Percentiles rank a stretch among this genome's conserved stretches.
Evolutionary conservation across 441 rosid genomes (phyloP).

Genomic region (Eugenia klotzschiana): DNA sequence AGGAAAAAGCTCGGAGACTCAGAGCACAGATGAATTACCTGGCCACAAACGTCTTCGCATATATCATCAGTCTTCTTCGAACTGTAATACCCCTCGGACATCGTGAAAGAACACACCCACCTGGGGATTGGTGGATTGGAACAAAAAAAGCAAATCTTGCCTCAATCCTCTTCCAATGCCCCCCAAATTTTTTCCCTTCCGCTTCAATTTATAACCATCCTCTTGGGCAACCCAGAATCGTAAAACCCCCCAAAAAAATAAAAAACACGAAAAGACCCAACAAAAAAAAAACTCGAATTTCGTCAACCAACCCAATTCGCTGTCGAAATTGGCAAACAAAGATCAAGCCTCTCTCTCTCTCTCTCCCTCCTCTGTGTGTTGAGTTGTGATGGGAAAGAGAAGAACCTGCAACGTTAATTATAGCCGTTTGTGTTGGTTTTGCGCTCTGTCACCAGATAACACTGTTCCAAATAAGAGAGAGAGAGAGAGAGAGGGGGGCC

Average conservation of each 20-base stretch:
- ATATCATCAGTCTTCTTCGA: conserved; percentile 1
- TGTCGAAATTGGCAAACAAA: not conserved
- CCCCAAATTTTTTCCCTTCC: not conserved
- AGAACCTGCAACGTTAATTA: not conserved
- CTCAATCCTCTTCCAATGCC: not conserved
- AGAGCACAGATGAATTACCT: not conserved
- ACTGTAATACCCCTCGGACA: conserved; percentile 1
- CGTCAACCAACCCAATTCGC: not conserved
- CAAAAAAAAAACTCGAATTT: not conserved
- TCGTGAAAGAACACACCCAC: not conserved
- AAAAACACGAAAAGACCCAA: not conserved
- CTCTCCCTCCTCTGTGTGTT: not conserved
- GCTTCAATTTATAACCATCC: not conserved
- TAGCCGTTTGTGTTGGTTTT: not conserved
- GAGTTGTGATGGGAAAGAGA: not conserved
- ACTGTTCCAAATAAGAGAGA: not conserved
- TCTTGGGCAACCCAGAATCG: not conserved
- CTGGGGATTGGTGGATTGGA: not conserved
- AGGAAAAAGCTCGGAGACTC: not conserved
- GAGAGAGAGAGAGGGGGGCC: not conserved
- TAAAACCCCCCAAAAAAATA: not conserved
- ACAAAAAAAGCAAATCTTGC: not conserved
- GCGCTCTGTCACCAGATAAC: not conserved
- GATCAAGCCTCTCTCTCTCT: not conserved
- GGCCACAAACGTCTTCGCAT: conserved; percentile 1